Base-by-base conservation (phyloP, 306 rosid species). In the Dryas alaskensis region DNA sequence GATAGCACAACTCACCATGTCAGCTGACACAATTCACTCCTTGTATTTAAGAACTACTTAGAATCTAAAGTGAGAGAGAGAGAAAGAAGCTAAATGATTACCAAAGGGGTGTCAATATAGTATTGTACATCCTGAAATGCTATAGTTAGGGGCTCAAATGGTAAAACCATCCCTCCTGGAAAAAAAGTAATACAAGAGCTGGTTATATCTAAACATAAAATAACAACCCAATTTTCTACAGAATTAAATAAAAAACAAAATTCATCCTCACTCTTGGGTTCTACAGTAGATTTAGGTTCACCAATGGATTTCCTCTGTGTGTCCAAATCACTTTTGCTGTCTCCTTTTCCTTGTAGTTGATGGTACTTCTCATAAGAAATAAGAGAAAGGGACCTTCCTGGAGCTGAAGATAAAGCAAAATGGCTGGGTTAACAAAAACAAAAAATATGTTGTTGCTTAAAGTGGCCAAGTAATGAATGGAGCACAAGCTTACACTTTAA, bases 51-150 rank as follows among this genome's bases (percentile, higher is more conserved):
- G 46, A 59, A 68, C 22, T 49, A 49, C 11, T 17, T 0, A 48
- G 49, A 48, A 69, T 12, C 65, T 45, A n/a, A 51, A 40, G 59
- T 2, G 27, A 22, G 45, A n/a, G 67, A n/a, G 67, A 16, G 53
- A 49, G 48, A 31, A 60, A 51, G 5, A 51, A 54, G 17, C 40
- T 27, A 47, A 46, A 52, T 17, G 25, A 59, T 78, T 83, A 86
- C 89, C 84, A 53, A 5, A 22, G 89, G 85, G 12, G 84, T 78
- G 52, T 86, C 89, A 45, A 86, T 80, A 61, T 80, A 78, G 73
- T 86, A 86, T 6, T 83, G 83, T 81, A 86, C 74, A 58, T 83
- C 81, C 69, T 75, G 60, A 65, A 86, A 86, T 14, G 76, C 57
- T 4, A 81, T 37, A 2, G 87, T 54, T 9, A 86, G 65, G 60